Evolutionary conservation across 2,329 filamentous ascomycete species (phyloP).

Genomic region (Paraphoma chrysanthemicola): DNA sequence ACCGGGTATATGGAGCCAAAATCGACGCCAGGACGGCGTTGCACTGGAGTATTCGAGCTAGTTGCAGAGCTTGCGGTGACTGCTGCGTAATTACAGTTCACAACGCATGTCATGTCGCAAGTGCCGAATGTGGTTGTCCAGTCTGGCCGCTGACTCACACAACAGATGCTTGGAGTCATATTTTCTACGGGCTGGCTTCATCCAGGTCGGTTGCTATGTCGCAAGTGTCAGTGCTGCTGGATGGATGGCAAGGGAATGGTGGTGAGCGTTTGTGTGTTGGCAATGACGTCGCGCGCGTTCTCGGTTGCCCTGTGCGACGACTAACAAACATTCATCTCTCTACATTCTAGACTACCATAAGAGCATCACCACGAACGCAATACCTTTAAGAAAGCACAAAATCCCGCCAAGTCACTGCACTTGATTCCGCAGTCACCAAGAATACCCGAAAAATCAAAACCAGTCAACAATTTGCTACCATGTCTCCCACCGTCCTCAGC

Average conservation of each 20-base stretch:
- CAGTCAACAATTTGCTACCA: slow-evolving; percentile 34
- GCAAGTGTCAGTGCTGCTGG: background rate
- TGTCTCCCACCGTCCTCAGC: slow-evolving; percentile 68
- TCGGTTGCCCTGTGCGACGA: slow-evolving; percentile 2
- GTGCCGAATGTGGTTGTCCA: no score
- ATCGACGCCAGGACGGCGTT: no score
- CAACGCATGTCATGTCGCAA: no score
- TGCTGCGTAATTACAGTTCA: no score
- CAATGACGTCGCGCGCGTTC: background rate
- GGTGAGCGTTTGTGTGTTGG: background rate
- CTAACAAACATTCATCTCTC: background rate
- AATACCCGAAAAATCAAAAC: background rate
- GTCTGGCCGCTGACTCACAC: no score
- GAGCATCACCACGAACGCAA: background rate
- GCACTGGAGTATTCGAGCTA: no score
- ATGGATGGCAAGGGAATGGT: background rate
- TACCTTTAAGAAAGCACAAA: background rate
- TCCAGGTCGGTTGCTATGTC: no score
- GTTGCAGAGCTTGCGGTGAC: no score
- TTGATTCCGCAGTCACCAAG: background rate
- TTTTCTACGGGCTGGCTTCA: no score
- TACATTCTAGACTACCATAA: background rate
- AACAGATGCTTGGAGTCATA: no score
- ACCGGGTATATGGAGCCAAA: no score
- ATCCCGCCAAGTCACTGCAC: background rate